Evolutionary conservation across 768 basidiomycete genomes (phyloP).

Genomic region (Phylloporus sp.): DNA sequence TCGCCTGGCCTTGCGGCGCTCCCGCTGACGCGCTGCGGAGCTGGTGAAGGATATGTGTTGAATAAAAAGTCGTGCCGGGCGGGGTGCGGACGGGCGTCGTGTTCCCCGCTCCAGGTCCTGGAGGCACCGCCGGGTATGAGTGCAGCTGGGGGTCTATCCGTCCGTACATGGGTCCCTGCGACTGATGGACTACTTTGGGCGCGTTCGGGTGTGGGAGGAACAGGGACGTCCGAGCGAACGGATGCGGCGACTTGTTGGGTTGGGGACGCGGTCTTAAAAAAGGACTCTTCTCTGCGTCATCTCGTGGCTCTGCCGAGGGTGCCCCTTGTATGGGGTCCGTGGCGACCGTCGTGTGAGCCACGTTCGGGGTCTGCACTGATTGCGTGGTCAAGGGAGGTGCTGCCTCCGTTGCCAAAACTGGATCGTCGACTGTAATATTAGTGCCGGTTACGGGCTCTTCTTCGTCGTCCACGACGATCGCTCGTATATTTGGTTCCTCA

Average conservation of each 20-base stretch:
- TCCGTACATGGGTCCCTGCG: slow-evolving; percentile 57
- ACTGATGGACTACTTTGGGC: slow-evolving; percentile 34
- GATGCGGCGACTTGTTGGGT: slow-evolving; percentile 16
- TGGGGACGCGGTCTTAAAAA: slow-evolving; percentile 27
- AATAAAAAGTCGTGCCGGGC: slow-evolving; percentile 28
- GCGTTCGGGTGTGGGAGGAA: slow-evolving; percentile 55
- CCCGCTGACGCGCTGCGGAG: slow-evolving; percentile 17
- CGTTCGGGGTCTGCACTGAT: slow-evolving; percentile 12
- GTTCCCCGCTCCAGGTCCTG: slow-evolving; percentile 6
- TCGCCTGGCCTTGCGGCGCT: slow-evolving; percentile 19
- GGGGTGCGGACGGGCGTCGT: slow-evolving; percentile 4
- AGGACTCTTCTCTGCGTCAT: slow-evolving; percentile 12
- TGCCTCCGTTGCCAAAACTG: slow-evolving; percentile 11
- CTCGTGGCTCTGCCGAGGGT: not conserved
- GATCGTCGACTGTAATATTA: slow-evolving; percentile 1
- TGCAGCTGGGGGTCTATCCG: slow-evolving; percentile 26
- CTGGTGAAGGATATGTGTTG: slow-evolving; percentile 24
- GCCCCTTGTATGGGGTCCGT: slow-evolving; percentile 13
- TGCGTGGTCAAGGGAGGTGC: slow-evolving; percentile 3
- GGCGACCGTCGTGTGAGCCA: slow-evolving; percentile 9
- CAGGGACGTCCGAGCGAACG: slow-evolving; percentile 35
- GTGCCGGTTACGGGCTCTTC: slow-evolving; percentile 3
- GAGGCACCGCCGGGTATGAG: slow-evolving; percentile 2
- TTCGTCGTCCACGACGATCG: slow-evolving; percentile 19
- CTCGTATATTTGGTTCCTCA: slow-evolving; percentile 1